Percentiles rank a stretch among this genome's conserved stretches.
Evolutionary conservation across 306 rosid species (phyloP).

Genomic region (Dalbergia cultrata): DNA sequence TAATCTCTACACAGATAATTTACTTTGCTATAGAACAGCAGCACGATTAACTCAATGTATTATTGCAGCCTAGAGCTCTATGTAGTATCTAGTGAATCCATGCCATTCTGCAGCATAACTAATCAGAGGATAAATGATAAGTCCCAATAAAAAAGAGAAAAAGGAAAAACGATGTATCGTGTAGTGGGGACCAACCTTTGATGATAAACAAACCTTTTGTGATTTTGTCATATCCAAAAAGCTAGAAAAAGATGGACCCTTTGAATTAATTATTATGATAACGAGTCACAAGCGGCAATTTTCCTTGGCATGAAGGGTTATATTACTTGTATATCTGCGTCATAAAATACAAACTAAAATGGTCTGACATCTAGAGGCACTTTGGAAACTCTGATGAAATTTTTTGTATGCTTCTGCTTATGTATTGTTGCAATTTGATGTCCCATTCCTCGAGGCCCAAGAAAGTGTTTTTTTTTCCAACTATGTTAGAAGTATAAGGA

Average conservation of each 20-base stretch:
- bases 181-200: slow-evolving; percentile 21
- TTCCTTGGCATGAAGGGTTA: slow-evolving; percentile 11
- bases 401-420: not conserved
- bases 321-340: not conserved
- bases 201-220: not conserved
- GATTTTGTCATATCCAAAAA: slow-evolving; percentile 23
- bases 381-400: not conserved
- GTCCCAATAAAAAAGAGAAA: not conserved
- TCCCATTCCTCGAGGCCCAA: not conserved
- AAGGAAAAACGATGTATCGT: not conserved
- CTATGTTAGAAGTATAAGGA: not conserved
- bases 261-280: slow-evolving; percentile 25
- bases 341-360: slow-evolving; percentile 1
- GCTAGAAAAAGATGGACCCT: slow-evolving; percentile 11
- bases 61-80: not conserved
- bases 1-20: no score
- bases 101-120: not conserved
- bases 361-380: not conserved
- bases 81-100: not conserved
- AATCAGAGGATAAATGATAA: slow-evolving; percentile 3
- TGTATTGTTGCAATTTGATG: not conserved
- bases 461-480: not conserved
- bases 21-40: not conserved
- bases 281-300: slow-evolving; percentile 20
- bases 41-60: slow-evolving; percentile 13